Evolutionary conservation across 163 green algal species (phyloP), one percentile per base, ranked within the genome.

Genomic region (Chloroidium sp.): DNA sequence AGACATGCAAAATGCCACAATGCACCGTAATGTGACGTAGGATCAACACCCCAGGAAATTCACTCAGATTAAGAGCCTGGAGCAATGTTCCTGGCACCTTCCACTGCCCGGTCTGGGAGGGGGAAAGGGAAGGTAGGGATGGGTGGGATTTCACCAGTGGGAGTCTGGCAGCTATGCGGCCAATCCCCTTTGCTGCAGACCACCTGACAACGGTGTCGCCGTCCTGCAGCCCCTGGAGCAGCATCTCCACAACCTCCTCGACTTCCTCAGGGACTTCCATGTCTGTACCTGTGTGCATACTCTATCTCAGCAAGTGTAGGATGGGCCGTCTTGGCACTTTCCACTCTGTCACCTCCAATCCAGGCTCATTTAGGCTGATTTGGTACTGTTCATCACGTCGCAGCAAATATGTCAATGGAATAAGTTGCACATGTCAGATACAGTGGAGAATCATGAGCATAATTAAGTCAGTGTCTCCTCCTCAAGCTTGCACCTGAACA

Each of bases 121-220:
- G 36, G 36, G 36, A 36, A 77, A 59, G 72, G 72, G 12, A 36
- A 59, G 12, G 58, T 77, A 72, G 61, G 36, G 36, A 36, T 36
- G 36, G 36, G 36, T 36, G 36, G 36, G 36, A 36, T 36, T 36
- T 1, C 3, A 81, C 82, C 78, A 80, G 79, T 2, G 95, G 94
- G 78, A 99, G 90, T 61, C 93, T 89, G 13, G 85, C 88, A 2
- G 91, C 91, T 13, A 99, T 77, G 0, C 96, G 88, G 0, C 92
- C 95, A 3, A 98, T 62, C 3, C 96, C 96, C 87, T 98, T 99
- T 74, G 95, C 95, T 3, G 91, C 93, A 14, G 88, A 94, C 96
- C 95, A 98, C 12, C 96, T 86, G 74, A 99, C 96, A n/a, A 97
- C 89, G 0, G 96, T 99, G 88, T 99, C 95, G n/a, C 89, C 87